A percentile compares a stretch with the other conserved stretches of the same genome.
phyloP scores from a whole-genome alignment of 352 stramenopile genomes.

The Globisporangium ultimum region DNA sequence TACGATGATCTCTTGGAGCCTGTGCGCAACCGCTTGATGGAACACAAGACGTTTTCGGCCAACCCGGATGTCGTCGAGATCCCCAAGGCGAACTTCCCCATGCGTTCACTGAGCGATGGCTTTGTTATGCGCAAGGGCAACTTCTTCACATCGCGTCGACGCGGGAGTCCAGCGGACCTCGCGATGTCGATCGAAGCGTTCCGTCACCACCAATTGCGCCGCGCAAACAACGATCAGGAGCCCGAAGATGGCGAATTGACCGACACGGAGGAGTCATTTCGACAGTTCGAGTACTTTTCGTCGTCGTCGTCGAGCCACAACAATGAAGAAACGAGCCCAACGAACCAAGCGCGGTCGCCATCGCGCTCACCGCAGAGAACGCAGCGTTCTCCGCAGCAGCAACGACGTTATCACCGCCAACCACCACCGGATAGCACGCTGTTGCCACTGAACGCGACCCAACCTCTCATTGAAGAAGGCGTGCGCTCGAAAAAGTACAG shows the following conservation, averaged over 20 bases:
- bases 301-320: slow-evolving; percentile 15
- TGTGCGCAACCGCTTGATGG: slow-evolving; percentile 67
- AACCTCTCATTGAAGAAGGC: slow-evolving; percentile 17
- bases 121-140: slow-evolving; percentile 68
- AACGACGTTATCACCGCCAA: slow-evolving; percentile 19
- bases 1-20: slow-evolving; percentile 72
- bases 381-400: slow-evolving; percentile 24
- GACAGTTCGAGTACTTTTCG: slow-evolving; percentile 32
- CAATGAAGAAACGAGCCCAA: slow-evolving; percentile 3
- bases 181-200: slow-evolving; percentile 80
- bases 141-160: slow-evolving; percentile 58
- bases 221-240: slow-evolving; percentile 33
- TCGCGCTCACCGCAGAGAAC: slow-evolving; percentile 24
- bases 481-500: slow-evolving; percentile 17
- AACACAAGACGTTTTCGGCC: slow-evolving; percentile 81
- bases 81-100: slow-evolving; percentile 61
- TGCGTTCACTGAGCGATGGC: slow-evolving; percentile 71
- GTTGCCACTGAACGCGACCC: slow-evolving; percentile 14
- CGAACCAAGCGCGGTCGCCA: slow-evolving; percentile 12
- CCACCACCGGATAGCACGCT: slow-evolving; percentile 4
- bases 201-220: slow-evolving; percentile 56
- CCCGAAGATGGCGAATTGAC: slow-evolving; percentile 26
- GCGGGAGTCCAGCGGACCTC: slow-evolving; percentile 64
- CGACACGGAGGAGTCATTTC: slow-evolving; percentile 46
- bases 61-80: slow-evolving; percentile 30